These are phyloP conservation scores for Zygosaccharomyces siamensis DNA, from an alignment of 805 yeast species.

Conservation along the genomic window DNA sequence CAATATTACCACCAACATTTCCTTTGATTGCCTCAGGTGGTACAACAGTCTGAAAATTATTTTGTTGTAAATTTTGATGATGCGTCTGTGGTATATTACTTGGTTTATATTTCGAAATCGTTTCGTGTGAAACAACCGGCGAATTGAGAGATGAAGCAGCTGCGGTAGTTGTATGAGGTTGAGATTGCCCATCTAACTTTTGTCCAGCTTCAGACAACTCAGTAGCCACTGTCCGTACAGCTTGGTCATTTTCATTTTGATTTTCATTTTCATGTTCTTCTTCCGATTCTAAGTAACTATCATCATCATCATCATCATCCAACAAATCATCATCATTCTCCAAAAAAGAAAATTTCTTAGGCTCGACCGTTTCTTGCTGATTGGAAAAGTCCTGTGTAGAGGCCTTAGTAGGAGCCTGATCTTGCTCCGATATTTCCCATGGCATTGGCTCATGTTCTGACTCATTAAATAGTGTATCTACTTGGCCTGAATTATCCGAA, in stretches of 20 bases:
- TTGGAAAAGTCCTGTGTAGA: background rate
- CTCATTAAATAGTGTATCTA: background rate
- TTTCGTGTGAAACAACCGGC: background rate
- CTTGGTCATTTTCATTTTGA: background rate
- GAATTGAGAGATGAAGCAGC: background rate
- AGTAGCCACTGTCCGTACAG: background rate
- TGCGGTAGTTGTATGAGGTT: background rate
- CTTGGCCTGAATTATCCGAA: background rate
- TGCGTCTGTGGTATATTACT: background rate
- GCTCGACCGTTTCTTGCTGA: slow-evolving; percentile 17
- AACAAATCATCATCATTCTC: slow-evolving; percentile 44
- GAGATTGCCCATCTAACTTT: background rate
- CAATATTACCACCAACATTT: slow-evolving; percentile 10
- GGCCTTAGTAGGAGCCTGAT: background rate
- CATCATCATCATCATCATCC: slow-evolving; percentile 34
- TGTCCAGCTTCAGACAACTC: background rate
- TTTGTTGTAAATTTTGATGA: background rate
- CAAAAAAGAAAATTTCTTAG: slow-evolving; percentile 40
- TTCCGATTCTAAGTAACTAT: slow-evolving; percentile 31
- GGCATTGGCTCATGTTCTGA: slow-evolving; percentile 29
- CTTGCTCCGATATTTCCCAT: slow-evolving; percentile 6
- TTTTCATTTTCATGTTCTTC: slow-evolving; percentile 18
- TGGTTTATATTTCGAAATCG: slow-evolving; percentile 5
- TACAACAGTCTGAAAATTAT: background rate
- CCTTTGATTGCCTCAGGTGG: background rate